These are phyloP conservation scores for Hebeloma cylindrosporum DNA, from an alignment of 768 basidiomycete genomes.

Conservation along the genomic window DNA sequence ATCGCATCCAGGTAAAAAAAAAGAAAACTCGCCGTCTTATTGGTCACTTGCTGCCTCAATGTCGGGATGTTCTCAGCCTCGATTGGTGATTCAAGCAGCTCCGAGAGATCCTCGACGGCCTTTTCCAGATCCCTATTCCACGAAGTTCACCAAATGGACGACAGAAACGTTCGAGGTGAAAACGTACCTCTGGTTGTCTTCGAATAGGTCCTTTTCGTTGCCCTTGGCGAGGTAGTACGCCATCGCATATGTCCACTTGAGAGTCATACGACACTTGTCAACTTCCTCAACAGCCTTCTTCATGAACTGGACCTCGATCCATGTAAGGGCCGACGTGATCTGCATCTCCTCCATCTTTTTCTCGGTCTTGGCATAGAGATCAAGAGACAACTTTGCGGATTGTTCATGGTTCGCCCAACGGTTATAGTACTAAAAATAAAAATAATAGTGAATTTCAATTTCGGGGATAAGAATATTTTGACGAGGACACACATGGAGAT, in stretches of 20 bases:
- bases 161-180: neutral
- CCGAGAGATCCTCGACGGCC: constrained; percentile 94
- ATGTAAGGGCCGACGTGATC: constrained; percentile 84
- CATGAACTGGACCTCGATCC: constrained; percentile 99
- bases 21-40: constrained; percentile 73
- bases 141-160: neutral
- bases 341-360: constrained; percentile 99
- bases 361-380: constrained; percentile 93
- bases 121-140: constrained; percentile 78
- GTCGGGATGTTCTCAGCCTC: constrained; percentile 80
- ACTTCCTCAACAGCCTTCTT: constrained; percentile 96
- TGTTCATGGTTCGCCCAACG: constrained; percentile 99
- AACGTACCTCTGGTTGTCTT: constrained; percentile 89
- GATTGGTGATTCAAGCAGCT: constrained; percentile 88
- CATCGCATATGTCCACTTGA: constrained; percentile 99
- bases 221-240: constrained; percentile 91
- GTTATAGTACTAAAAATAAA: constrained; percentile 84
- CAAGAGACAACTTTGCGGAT: constrained; percentile 93
- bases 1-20: neutral
- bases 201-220: constrained; percentile 93
- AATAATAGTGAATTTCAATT: constrained; percentile 7
- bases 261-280: constrained; percentile 86
- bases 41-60: constrained; percentile 89
- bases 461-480: neutral
- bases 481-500: constrained; percentile 79